Evolutionary conservation across 2,329 filamentous ascomycete genomes (phyloP).

Genomic region (Phyllosticta citribraziliensis): DNA sequence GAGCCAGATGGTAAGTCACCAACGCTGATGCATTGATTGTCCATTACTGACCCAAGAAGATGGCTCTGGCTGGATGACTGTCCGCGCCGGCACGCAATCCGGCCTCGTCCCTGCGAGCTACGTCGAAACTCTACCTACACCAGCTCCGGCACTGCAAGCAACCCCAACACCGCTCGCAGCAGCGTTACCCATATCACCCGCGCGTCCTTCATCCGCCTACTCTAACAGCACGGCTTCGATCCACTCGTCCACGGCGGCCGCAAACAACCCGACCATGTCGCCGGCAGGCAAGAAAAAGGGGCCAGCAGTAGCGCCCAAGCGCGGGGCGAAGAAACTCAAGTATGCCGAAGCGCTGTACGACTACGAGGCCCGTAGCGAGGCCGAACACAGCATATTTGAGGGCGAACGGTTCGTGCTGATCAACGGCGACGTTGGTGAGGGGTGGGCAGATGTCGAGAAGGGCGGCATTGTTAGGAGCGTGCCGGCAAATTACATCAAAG

Average conservation of each 20-base stretch:
- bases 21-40: conserved; percentile 4
- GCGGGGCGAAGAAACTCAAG: conserved; percentile 85
- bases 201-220: conserved; percentile 48
- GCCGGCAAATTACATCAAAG: conserved; percentile 84
- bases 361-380: conserved; percentile 75
- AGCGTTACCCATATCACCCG: conserved; percentile 16
- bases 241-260: conserved; percentile 36
- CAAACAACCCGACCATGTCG: conserved; percentile 17
- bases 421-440: conserved; percentile 79
- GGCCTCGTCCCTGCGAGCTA: conserved; percentile 85
- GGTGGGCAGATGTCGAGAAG: conserved; percentile 95
- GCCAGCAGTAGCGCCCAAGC: conserved; percentile 78
- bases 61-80: conserved; percentile 83
- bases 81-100: conserved; percentile 64
- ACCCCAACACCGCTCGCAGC: conserved; percentile 31
- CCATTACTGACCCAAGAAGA: conserved; percentile 43
- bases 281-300: conserved; percentile 66
- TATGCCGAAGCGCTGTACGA: conserved; percentile 92
- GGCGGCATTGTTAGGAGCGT: conserved; percentile 80
- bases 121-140: conserved; percentile 53
- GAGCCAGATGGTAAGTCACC: conserved; percentile 73
- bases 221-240: conserved; percentile 72
- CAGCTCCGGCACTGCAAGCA: not conserved
- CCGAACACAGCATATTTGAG: conserved; percentile 82
- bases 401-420: conserved; percentile 88